These are phyloP conservation scores for Zygosaccharomyces sapae DNA, from an alignment of 1,139 yeast genomes.

Conservation along the genomic window DNA sequence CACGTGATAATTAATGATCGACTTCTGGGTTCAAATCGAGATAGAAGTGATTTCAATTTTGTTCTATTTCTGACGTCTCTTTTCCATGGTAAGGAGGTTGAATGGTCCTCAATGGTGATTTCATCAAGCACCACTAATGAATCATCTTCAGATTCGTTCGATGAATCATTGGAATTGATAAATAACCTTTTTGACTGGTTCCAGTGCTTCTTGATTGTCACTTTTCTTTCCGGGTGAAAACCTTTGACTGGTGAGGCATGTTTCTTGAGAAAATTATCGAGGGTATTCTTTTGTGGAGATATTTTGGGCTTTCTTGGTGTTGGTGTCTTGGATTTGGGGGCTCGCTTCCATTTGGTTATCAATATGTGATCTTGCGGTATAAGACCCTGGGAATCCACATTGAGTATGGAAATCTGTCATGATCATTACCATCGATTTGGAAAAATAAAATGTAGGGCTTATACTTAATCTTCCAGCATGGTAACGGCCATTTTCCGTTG, in stretches of 20 bases:
- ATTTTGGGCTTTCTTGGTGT: slow-evolving; percentile 11
- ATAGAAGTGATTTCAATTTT: too few species aligned
- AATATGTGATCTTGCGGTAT: slow-evolving; percentile 21
- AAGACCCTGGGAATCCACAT: slow-evolving; percentile 27
- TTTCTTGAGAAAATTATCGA: slow-evolving; percentile 24
- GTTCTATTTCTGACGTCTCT: neutral
- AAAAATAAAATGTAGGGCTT: slow-evolving; percentile 21
- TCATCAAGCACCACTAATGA: slow-evolving; percentile 26
- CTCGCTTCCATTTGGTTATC: slow-evolving; percentile 6
- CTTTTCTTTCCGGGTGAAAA: neutral
- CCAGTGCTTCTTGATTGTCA: slow-evolving; percentile 4
- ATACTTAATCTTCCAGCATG: slow-evolving; percentile 27
- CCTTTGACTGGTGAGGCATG: slow-evolving; percentile 23
- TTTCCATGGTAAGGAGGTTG: neutral
- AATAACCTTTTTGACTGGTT: slow-evolving; percentile 21
- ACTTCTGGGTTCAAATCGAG: neutral
- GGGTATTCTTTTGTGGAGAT: slow-evolving; percentile 25
- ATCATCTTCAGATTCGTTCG: slow-evolving; percentile 12
- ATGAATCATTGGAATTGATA: slow-evolving; percentile 14
- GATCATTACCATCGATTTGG: neutral
- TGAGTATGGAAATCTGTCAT: slow-evolving; percentile 2
- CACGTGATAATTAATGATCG: neutral
- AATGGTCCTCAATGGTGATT: neutral
- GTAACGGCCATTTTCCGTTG: slow-evolving; percentile 13
- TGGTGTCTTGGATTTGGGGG: slow-evolving; percentile 5